phyloP scores from a whole-genome alignment of 2,329 filamentous ascomycete species.

The Aspergillus chevalieri region DNA sequence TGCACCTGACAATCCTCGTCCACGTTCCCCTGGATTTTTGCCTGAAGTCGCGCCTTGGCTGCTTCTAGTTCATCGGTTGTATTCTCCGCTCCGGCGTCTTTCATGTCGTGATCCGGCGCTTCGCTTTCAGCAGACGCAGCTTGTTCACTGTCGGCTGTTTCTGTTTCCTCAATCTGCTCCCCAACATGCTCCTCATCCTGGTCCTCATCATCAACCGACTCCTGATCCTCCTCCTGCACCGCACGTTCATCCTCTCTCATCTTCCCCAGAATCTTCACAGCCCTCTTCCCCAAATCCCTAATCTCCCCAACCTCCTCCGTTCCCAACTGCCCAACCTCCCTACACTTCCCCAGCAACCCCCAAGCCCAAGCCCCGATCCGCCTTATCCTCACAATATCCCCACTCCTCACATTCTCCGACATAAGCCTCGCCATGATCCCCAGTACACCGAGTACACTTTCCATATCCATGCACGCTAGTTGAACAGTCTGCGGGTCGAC shows the following conservation, averaged over 20 bases:
- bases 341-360: conserved; percentile 70
- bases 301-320: conserved; percentile 70
- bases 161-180: not conserved
- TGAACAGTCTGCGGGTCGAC: conserved; percentile 46
- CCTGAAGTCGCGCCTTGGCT: conserved; percentile 44
- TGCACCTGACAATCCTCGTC: conserved; percentile 1
- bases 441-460: conserved; percentile 60
- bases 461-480: conserved; percentile 51
- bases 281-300: conserved; percentile 72
- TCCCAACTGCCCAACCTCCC: conserved; percentile 67
- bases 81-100: conserved; percentile 10
- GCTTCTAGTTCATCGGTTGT: conserved; percentile 39
- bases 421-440: conserved; percentile 54
- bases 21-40: conserved; percentile 21
- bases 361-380: conserved; percentile 78
- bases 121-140: conserved; percentile 1
- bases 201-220: conserved; percentile 12
- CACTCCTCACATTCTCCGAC: conserved; percentile 57
- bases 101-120: conserved; percentile 10
- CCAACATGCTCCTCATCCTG: not conserved
- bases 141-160: not conserved
- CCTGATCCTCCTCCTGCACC: conserved; percentile 24
- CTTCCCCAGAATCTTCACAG: conserved; percentile 46
- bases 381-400: conserved; percentile 54
- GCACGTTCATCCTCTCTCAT: conserved; percentile 40